Evolutionary conservation across 2,329 filamentous ascomycete species (phyloP).

Genomic region (Pseudocercospora cruenta): DNA sequence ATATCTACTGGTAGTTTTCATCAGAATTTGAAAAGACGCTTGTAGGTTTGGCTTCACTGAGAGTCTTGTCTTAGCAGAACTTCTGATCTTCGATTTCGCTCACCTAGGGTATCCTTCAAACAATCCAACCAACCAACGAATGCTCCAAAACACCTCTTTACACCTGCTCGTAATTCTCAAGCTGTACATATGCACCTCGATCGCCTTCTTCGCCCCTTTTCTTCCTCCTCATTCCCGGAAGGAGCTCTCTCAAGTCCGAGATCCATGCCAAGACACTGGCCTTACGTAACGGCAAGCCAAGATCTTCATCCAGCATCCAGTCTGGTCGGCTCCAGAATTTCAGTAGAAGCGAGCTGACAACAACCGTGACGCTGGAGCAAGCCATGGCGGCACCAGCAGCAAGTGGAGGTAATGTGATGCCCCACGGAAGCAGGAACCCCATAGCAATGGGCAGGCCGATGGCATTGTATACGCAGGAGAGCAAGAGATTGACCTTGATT

Average conservation of each 20-base stretch:
- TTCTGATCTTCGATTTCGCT: background rate
- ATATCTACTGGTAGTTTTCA: too few relatives aligned
- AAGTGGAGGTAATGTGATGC: constrained; percentile 87
- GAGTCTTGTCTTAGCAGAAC: background rate
- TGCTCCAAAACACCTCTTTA: background rate
- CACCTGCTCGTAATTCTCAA: constrained; percentile 40
- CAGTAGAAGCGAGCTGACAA: constrained; percentile 78
- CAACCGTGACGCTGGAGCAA: constrained; percentile 84
- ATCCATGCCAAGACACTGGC: constrained; percentile 17
- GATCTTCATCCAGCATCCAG: constrained; percentile 67
- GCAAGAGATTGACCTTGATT: constrained; percentile 90
- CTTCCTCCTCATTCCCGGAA: constrained; percentile 31
- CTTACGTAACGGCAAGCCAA: constrained; percentile 10
- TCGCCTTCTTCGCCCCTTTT: constrained; percentile 42
- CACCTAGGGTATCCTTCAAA: constrained; percentile 6
- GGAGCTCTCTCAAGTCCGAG: constrained; percentile 21
- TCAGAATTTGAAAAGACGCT: too few relatives aligned
- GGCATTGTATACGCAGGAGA: constrained; percentile 92
- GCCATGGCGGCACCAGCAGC: constrained; percentile 95
- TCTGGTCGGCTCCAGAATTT: constrained; percentile 82
- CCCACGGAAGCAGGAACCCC: constrained; percentile 91
- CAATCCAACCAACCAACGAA: background rate
- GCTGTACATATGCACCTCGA: constrained; percentile 50
- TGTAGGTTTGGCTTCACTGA: too few relatives aligned
- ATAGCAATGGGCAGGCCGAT: constrained; percentile 94